phyloP scores from a whole-genome alignment of 1,139 yeast genomes.

The Groenewaldozyma sp. region DNA sequence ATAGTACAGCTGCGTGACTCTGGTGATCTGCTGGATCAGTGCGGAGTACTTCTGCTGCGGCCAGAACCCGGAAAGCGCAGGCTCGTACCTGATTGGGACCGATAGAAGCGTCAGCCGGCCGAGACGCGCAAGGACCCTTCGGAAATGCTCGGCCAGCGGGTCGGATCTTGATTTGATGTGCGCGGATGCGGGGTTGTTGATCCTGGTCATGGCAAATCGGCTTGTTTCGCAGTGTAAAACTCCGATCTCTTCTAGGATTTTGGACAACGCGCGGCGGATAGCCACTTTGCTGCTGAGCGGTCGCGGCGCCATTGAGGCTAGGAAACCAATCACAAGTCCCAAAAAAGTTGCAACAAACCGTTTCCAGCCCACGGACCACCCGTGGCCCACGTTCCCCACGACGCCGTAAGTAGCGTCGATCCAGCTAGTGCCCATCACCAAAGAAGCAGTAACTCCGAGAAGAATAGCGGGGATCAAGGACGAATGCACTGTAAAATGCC shows the following conservation, averaged over 20 bases:
- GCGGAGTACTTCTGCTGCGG: constrained; percentile 21
- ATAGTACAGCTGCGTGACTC: constrained; percentile 17
- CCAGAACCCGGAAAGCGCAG: constrained; percentile 24
- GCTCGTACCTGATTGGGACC: constrained; percentile 20
- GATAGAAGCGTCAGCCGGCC: constrained; percentile 14
- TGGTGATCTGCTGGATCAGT: constrained; percentile 16
- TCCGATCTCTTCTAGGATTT: constrained; percentile 19
- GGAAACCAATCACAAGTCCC: constrained; percentile 27
- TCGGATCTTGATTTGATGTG: constrained; percentile 18
- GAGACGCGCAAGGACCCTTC: constrained; percentile 15
- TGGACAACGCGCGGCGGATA: constrained; percentile 20
- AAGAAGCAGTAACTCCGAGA: constrained; percentile 22
- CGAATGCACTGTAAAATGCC: constrained; percentile 26
- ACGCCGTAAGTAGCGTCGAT: constrained; percentile 12
- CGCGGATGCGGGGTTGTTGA: constrained; percentile 16
- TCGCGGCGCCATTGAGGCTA: constrained; percentile 27
- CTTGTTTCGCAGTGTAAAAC: constrained; percentile 23
- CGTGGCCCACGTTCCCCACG: constrained; percentile 19
- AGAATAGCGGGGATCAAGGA: constrained; percentile 27
- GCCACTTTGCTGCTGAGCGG: constrained; percentile 24
- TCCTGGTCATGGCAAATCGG: constrained; percentile 21
- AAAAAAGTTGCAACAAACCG: constrained; percentile 28
- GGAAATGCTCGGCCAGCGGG: constrained; percentile 13
- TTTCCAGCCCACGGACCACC: constrained; percentile 30
- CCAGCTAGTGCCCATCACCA: constrained; percentile 30